A percentile compares a stretch with the other conserved stretches of the same genome.
These are phyloP conservation scores for Sporothrix protearum DNA, from an alignment of 2,329 filamentous ascomycete genomes.

Conservation along the genomic window DNA sequence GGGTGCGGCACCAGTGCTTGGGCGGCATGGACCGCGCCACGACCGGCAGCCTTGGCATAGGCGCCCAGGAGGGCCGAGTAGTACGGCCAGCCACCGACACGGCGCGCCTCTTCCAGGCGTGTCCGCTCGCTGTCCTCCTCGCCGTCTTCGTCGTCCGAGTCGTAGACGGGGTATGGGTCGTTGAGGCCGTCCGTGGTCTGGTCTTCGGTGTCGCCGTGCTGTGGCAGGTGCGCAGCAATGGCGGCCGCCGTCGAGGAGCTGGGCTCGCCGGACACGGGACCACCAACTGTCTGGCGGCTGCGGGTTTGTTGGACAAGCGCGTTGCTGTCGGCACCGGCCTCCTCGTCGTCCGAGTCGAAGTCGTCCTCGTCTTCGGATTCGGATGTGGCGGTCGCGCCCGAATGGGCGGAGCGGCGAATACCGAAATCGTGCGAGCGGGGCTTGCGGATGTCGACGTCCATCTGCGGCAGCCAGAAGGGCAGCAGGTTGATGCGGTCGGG, in stretches of 20 bases:
- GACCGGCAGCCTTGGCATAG: slow-evolving; percentile 43
- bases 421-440: slow-evolving; percentile 84
- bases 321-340: slow-evolving; percentile 59
- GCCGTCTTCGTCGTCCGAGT: slow-evolving; percentile 79
- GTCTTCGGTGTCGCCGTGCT: slow-evolving; percentile 68
- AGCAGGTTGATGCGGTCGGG: slow-evolving; percentile 82
- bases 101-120: slow-evolving; percentile 67
- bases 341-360: slow-evolving; percentile 64
- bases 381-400: slow-evolving; percentile 73
- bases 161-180: slow-evolving; percentile 82
- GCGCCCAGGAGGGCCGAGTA: slow-evolving; percentile 56
- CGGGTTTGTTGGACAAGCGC: slow-evolving; percentile 40
- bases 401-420: slow-evolving; percentile 75
- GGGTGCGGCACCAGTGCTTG: slow-evolving; percentile 55
- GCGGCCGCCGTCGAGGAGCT: slow-evolving; percentile 37
- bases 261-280: slow-evolving; percentile 34
- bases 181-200: slow-evolving; percentile 63
- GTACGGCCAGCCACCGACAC: slow-evolving; percentile 74
- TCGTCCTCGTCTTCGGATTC: slow-evolving; percentile 60
- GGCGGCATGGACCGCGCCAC: slow-evolving; percentile 44
- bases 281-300: slow-evolving; percentile 19
- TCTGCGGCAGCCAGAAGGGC: slow-evolving; percentile 97
- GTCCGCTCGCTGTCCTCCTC: slow-evolving; percentile 47
- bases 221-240: slow-evolving; percentile 16
- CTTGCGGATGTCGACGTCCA: slow-evolving; percentile 96